Evolutionary conservation across 495 filamentous ascomycete species (phyloP), one percentile per base, ranked within the genome.

Genomic region (Astrocystis sublimbata): DNA sequence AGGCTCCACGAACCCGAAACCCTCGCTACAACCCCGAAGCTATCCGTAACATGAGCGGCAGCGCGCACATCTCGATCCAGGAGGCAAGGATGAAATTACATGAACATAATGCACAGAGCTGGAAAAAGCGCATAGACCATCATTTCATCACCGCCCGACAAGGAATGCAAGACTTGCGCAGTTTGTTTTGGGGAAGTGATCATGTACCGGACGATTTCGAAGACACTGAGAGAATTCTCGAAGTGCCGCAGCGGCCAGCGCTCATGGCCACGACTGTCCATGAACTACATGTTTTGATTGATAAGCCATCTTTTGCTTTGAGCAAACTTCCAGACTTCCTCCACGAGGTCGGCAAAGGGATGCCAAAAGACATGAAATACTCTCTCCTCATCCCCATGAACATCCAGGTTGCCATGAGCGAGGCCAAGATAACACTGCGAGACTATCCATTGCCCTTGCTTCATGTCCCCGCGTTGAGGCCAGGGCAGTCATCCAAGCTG

Each of bases 381-480:
- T 84, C 89, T 0, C 79, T 98, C 26, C 83, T 99, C 7, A 79
- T 99, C 17, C 94, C 94, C 7, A 90, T 96, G 84, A 92, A 87
- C 67, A 84, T 98, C 31, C 88, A 93, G 63, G 79, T 99, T 56
- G 88, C 89, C 65, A 96, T 97, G 88, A 92, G 92, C 45, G 94
- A 99, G 75, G 91, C 88, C 24, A 87, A 88, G 38, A 82, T 96
- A 26, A 88, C 86, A 24, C 75, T 99, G 9, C 82, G 94, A 62
- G 94, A 99, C 71, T 99, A 99, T 70, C 94, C 94, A 13, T 78
- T 98, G 26, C 94, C 96, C 5, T 77, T 99, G 35, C 68, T 99
- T 28, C 96, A 99, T 73, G 87, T 99, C 33, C 94, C 94, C 7
- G 83, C 89, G 6, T 84, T 93, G 36, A 88, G 90, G 58, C 77